Percentiles rank a stretch among this genome's conserved stretches.
These are phyloP conservation scores for Croton laevigatus DNA, from an alignment of 441 rosid genomes.

Conservation along the genomic window DNA sequence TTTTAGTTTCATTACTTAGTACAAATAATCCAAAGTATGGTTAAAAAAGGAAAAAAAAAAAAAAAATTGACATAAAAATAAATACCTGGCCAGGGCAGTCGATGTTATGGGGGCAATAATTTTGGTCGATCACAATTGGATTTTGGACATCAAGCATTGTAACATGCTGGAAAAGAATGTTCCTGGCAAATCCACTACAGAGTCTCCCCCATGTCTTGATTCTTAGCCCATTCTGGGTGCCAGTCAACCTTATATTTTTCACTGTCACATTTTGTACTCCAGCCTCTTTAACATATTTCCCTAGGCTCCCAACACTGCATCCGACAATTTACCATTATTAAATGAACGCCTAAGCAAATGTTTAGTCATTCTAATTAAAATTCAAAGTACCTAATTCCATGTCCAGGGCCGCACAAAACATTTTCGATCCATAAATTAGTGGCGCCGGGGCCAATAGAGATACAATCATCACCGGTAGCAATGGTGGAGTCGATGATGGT, in stretches of 20 bases:
- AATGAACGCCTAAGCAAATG: too few relatives aligned
- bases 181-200: background rate
- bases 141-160: slow-evolving; percentile 10
- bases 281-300: background rate
- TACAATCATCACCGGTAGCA: slow-evolving; percentile 22
- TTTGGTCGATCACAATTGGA: slow-evolving; percentile 17
- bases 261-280: slow-evolving; percentile 17
- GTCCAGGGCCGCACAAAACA: slow-evolving; percentile 17
- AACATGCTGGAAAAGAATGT: slow-evolving; percentile 1
- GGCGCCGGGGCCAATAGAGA: slow-evolving; percentile 20
- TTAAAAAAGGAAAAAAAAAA: too few relatives aligned
- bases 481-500: background rate
- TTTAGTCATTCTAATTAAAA: background rate
- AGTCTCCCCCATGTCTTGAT: slow-evolving; percentile 20
- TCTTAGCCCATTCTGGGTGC: slow-evolving; percentile 15
- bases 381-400: slow-evolving; percentile 19
- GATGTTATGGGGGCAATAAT: slow-evolving; percentile 18
- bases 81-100: slow-evolving; percentile 16
- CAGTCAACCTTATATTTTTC: background rate
- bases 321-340: too few relatives aligned
- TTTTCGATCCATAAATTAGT: slow-evolving; percentile 3
- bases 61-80: background rate
- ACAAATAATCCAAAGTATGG: too few relatives aligned
- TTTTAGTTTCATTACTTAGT: too few relatives aligned
- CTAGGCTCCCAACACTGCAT: slow-evolving; percentile 22